Evolutionary conservation across 108 stramenopile genomes (phyloP).

Genomic region (Fragilaria crotonensis): DNA sequence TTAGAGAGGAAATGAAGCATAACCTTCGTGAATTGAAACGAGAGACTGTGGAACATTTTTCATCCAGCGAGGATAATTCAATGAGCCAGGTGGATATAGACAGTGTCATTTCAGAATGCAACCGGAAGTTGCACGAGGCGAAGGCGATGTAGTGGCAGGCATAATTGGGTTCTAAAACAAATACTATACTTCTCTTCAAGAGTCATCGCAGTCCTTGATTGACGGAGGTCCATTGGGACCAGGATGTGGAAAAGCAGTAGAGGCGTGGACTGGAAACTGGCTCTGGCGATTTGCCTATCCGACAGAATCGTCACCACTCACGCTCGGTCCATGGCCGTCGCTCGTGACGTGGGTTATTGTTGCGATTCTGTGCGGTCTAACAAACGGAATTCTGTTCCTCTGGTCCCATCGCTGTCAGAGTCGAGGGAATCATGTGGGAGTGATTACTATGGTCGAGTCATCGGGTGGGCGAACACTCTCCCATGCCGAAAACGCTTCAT

Average conservation of each 20-base stretch:
- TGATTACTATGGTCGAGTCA: constrained; percentile 6
- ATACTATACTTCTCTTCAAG: too few species aligned
- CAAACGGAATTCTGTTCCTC: constrained; percentile 16
- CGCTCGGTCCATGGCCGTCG: neutral
- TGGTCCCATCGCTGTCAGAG: constrained; percentile 10
- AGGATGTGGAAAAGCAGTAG: constrained; percentile 11
- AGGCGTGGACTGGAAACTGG: neutral
- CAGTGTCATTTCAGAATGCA: too few species aligned
- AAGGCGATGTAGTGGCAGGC: too few species aligned
- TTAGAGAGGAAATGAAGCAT: too few species aligned
- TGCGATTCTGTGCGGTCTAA: constrained; percentile 7
- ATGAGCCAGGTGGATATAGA: too few species aligned
- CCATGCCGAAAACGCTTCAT: neutral
- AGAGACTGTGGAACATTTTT: too few species aligned
- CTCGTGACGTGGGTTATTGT: neutral
- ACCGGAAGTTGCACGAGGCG: too few species aligned
- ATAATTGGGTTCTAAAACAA: too few species aligned
- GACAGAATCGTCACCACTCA: too few species aligned
- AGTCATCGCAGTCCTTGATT: too few species aligned
- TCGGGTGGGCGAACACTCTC: constrained; percentile 4
- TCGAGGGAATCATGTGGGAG: constrained; percentile 13
- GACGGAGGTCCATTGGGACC: constrained; percentile 19
- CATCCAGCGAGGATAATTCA: too few species aligned
- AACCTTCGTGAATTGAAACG: too few species aligned
- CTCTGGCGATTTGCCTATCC: constrained; percentile 4